Base-by-base conservation (phyloP, 2,329 filamentous ascomycete species). In the Cladobotryum mycophilum region DNA sequence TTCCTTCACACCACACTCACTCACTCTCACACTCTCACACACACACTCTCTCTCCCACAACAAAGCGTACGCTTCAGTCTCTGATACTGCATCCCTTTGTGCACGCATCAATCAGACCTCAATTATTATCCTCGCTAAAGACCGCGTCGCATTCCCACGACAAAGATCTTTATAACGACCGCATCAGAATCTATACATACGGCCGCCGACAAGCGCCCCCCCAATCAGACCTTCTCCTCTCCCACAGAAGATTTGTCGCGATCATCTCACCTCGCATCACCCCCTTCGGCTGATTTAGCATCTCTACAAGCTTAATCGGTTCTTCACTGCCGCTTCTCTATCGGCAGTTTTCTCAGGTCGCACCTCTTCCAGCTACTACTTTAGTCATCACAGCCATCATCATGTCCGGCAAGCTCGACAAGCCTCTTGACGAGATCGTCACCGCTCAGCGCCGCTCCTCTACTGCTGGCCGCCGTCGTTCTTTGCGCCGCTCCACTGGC, bases 371-470 rank as follows among this genome's bases (percentile, higher is more conserved):
- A 35, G 13, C 20, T 47, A n/a, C 22, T 41, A 41, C 47, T 13
- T 18, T 18, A 35, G 30, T 44, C 34, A 44, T 20, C 52, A 53
- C 49, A 47, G 9, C 36, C 56, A 56, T 65, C 71, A 86, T 62
- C 60, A 95, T 96, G 90, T 89, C 89, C 78, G 86, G 83, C 76
- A 96, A 96, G 77, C 87, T 99, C 67, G 90, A 96, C 72, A 86
- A 95, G 78, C 91, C 90, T 76, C 88, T 99, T 61, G 93, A 97
- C 71, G 90, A 96, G 75, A 96, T 99, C 73, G 85, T 96, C 77
- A 89, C 86, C 70, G 87, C 84, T 66, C 84, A 81, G 70, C 81
- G 78, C 62, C 74, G 74, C 62, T 79, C 71, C 73, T 80, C 72
- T 68, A 76, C 68, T 68, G 76, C 68, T 14, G 25, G 25, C 66